These are phyloP conservation scores for Bipolaris victoriae DNA, from an alignment of 2,329 filamentous ascomycete genomes.

Conservation along the genomic window DNA sequence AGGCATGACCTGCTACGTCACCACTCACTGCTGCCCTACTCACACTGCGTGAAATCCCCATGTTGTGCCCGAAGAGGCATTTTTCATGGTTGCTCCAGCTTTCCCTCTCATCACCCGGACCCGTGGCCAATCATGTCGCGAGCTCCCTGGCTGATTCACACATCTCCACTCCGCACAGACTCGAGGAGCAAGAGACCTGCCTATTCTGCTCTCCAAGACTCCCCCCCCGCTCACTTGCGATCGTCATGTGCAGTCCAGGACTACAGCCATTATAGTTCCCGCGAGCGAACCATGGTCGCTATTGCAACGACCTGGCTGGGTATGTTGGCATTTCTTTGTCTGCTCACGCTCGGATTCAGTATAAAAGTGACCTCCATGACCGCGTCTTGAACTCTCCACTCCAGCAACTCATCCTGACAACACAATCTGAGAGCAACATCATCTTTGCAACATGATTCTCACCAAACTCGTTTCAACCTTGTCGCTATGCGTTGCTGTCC, in stretches of 20 bases:
- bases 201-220: constrained; percentile 6
- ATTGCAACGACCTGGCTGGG: constrained; percentile 3
- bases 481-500: constrained; percentile 29
- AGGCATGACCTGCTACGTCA: constrained; percentile 7
- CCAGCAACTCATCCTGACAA: not conserved
- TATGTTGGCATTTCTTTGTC: constrained; percentile 12
- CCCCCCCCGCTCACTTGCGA: constrained; percentile 3
- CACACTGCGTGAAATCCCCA: not conserved
- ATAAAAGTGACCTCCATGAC: constrained; percentile 16
- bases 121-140: constrained; percentile 11
- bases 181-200: constrained; percentile 9
- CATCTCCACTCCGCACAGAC: constrained; percentile 15
- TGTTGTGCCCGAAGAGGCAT: not conserved
- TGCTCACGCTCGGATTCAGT: constrained; percentile 10
- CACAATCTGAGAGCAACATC: constrained; percentile 15
- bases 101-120: not conserved
- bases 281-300: constrained; percentile 8
- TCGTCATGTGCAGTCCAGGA: constrained; percentile 16
- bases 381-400: constrained; percentile 12
- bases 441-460: constrained; percentile 35
- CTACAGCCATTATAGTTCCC: not conserved
- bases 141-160: constrained; percentile 16
- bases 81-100: not conserved
- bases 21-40: not conserved
- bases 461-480: constrained; percentile 27